These are phyloP conservation scores for Hylodesmum podocarpum DNA, from an alignment of 306 rosid genomes.

Conservation along the genomic window DNA sequence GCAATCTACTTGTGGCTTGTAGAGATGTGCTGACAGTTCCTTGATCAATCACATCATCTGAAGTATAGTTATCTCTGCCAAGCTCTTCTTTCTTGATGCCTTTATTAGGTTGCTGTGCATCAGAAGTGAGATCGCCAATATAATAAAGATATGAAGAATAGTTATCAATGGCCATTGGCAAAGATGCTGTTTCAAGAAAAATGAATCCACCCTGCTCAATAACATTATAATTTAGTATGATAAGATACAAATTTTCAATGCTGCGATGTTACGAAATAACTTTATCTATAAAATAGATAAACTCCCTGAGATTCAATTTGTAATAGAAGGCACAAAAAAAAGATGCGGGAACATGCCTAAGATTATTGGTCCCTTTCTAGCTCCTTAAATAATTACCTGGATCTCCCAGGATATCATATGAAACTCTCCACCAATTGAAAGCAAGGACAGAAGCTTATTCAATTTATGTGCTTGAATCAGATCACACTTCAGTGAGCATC, in stretches of 20 bases:
- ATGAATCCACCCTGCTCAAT: conserved; percentile 77
- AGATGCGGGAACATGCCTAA: conserved; percentile 29
- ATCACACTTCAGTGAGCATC: conserved; percentile 57
- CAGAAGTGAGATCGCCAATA: conserved; percentile 47
- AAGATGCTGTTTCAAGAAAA: conserved; percentile 65
- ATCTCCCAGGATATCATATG: conserved; percentile 54
- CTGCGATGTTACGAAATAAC: conserved; percentile 14
- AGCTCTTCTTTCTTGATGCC: conserved; percentile 38
- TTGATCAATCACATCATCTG: conserved; percentile 36
- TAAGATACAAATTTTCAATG: conserved; percentile 20
- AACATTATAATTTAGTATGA: conserved; percentile 34
- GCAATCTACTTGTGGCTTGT: conserved; percentile 44
- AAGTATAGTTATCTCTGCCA: conserved; percentile 34
- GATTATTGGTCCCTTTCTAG: conserved; percentile 20
- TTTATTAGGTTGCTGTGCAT: conserved; percentile 34
- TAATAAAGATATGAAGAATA: conserved; percentile 48
- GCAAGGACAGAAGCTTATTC: conserved; percentile 49
- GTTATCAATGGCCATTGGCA: conserved; percentile 49
- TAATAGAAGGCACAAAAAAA: conserved; percentile 14
- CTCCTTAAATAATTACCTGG: conserved; percentile 65
- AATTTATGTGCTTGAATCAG: conserved; percentile 54
- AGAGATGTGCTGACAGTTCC: conserved; percentile 39
- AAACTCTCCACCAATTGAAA: conserved; percentile 70
- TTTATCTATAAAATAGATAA: conserved; percentile 17
- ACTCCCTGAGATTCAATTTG: conserved; percentile 14